phyloP scores from a whole-genome alignment of 179 eudicot species.

The Beta macrorhiza region DNA sequence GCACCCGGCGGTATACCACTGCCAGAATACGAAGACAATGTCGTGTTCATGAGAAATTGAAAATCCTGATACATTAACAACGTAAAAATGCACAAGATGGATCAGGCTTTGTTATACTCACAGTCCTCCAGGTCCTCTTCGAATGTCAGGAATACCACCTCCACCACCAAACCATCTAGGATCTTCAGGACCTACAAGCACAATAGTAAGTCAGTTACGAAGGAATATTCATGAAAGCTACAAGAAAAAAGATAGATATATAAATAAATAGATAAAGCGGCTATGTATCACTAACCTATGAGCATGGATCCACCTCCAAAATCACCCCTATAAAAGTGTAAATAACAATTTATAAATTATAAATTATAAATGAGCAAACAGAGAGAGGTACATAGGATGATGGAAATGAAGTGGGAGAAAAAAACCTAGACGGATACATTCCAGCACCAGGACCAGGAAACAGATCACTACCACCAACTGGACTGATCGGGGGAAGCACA shows the following conservation, averaged over 20 bases:
- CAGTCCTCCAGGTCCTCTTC: conserved; percentile 54
- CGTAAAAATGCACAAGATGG: neutral
- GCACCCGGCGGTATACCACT: conserved; percentile 87
- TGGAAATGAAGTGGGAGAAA: conserved; percentile 10
- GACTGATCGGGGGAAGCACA: conserved; percentile 58
- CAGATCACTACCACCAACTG: conserved; percentile 66
- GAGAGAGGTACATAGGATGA: neutral
- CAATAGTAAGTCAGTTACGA: conserved; percentile 17
- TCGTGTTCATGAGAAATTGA: conserved; percentile 6
- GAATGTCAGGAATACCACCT: conserved; percentile 50
- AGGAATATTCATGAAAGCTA: neutral
- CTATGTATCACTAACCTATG: conserved; percentile 49
- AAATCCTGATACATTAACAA: neutral
- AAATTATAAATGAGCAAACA: neutral
- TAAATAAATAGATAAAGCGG: neutral
- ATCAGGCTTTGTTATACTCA: conserved; percentile 29
- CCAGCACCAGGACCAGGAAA: conserved; percentile 84
- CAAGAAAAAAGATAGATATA: neutral
- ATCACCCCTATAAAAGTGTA: conserved; percentile 51
- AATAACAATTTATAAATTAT: conserved; percentile 14
- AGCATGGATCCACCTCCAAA: conserved; percentile 76
- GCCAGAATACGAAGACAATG: conserved; percentile 24
- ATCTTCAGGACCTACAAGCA: conserved; percentile 67
- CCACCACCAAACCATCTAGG: conserved; percentile 65
- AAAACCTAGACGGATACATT: conserved; percentile 71